Conservation (phyloP, 768 basidiomycete genomes). For the Amanita pseudoporphyria region DNA sequence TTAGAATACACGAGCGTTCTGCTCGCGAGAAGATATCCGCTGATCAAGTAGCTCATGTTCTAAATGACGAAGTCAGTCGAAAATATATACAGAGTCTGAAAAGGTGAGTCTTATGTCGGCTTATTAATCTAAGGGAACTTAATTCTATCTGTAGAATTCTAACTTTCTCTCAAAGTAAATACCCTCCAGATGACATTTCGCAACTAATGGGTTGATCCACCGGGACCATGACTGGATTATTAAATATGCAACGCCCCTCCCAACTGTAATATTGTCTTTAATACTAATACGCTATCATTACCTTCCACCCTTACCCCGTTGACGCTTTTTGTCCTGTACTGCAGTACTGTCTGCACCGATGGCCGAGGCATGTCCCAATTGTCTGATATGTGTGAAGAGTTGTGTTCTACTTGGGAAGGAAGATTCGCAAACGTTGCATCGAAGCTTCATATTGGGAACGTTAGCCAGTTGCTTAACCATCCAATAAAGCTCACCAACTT, state of each 20-base stretch:
- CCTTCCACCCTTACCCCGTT: background rate
- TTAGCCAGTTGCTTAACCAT: background rate
- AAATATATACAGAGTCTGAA: constrained; percentile 99
- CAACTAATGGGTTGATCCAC: constrained; percentile 75
- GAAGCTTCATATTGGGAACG: constrained; percentile 22
- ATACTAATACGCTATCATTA: background rate
- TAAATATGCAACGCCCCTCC: no score
- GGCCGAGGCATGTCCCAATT: constrained; percentile 61
- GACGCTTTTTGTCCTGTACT: background rate
- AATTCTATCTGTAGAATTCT: constrained; percentile 50
- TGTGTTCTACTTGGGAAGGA: constrained; percentile 61
- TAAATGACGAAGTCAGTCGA: constrained; percentile 97
- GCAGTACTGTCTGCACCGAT: constrained; percentile 15
- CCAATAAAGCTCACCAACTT: constrained; percentile 8
- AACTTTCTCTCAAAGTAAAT: constrained; percentile 93
- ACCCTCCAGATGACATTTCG: constrained; percentile 87
- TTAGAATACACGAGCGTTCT: constrained; percentile 92
- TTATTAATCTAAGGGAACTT: background rate
- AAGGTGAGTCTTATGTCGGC: constrained; percentile 40
- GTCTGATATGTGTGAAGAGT: constrained; percentile 64
- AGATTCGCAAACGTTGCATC: constrained; percentile 63
- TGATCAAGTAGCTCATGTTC: constrained; percentile 94
- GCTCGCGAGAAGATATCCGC: constrained; percentile 97
- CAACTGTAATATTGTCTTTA: no score
- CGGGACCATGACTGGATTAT: background rate